Percentiles rank a stretch among this genome's conserved stretches.
phyloP scores from a whole-genome alignment of 2,329 filamentous ascomycete species.

The Dactylellina sp. region DNA sequence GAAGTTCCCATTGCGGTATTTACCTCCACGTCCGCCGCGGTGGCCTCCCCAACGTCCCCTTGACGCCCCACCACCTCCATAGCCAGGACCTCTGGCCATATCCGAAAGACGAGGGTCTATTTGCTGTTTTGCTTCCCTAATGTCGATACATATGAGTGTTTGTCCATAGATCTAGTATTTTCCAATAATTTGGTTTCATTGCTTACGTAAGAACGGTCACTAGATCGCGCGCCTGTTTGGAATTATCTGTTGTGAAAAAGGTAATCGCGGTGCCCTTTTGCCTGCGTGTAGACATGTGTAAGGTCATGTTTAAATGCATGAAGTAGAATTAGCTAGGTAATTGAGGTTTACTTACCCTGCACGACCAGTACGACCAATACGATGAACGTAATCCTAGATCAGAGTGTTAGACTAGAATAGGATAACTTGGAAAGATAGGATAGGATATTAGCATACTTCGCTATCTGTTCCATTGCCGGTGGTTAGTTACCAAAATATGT shows the following conservation, averaged over 20 bases:
- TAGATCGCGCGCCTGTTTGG: constrained; percentile 96
- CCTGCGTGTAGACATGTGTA: constrained; percentile 66
- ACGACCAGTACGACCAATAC: constrained; percentile 90
- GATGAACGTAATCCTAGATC: constrained; percentile 96
- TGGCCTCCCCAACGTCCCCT: constrained; percentile 75
- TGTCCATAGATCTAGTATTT: not conserved
- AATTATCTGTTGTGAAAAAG: constrained; percentile 97
- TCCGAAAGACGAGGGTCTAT: constrained; percentile 95
- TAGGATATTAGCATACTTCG: constrained; percentile 33
- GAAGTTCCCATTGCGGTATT: constrained; percentile 6
- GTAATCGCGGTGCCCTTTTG: constrained; percentile 96
- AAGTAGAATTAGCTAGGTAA: not conserved
- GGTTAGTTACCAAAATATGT: constrained; percentile 11
- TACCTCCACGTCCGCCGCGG: constrained; percentile 71
- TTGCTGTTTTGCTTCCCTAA: constrained; percentile 93
- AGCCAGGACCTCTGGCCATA: constrained; percentile 92
- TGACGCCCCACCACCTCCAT: constrained; percentile 75
- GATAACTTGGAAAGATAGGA: not conserved
- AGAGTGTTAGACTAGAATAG: constrained; percentile 75
- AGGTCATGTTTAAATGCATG: constrained; percentile 14
- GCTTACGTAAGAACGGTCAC: constrained; percentile 76
- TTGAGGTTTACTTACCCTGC: constrained; percentile 70
- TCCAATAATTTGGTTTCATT: not conserved
- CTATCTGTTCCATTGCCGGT: constrained; percentile 24
- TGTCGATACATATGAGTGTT: too few relatives aligned